Evolutionary conservation across 768 basidiomycete species (phyloP).

Genomic region (Rhodotorula diobovata): DNA sequence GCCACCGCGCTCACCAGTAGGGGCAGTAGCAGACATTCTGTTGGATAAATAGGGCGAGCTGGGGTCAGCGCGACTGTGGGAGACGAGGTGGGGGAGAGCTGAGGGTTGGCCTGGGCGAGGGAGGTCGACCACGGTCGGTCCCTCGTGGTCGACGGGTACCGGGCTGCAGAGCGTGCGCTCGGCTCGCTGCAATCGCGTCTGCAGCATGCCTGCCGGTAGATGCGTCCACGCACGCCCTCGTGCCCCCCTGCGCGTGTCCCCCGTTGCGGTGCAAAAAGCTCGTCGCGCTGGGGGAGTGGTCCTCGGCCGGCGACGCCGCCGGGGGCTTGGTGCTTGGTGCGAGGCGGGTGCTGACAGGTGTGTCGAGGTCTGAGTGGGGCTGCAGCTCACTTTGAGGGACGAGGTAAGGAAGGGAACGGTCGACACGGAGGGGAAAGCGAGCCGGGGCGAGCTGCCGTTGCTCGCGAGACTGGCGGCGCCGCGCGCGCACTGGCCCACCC

Average conservation of each 20-base stretch:
- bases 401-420: neutral
- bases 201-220: too few relatives aligned
- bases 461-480: too few relatives aligned
- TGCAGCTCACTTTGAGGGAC: neutral
- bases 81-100: too few relatives aligned
- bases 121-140: too few relatives aligned
- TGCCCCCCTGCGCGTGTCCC: too few relatives aligned
- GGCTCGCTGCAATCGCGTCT: neutral
- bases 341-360: too few relatives aligned
- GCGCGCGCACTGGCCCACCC: too few relatives aligned
- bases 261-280: neutral
- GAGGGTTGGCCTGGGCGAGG: too few relatives aligned
- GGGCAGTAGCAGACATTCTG: constrained; percentile 54
- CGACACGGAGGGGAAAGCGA: neutral
- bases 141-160: too few relatives aligned
- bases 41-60: neutral
- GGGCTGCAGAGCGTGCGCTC: too few relatives aligned
- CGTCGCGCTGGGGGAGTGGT: neutral
- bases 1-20: constrained; percentile 87
- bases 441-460: too few relatives aligned
- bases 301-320: neutral
- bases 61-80: neutral
- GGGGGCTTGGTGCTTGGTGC: too few relatives aligned
- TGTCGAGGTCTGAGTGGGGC: neutral
- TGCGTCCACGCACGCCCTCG: neutral